Conservation (phyloP, 1,284 basidiomycete species). For the Leccinum glutinopallens region DNA sequence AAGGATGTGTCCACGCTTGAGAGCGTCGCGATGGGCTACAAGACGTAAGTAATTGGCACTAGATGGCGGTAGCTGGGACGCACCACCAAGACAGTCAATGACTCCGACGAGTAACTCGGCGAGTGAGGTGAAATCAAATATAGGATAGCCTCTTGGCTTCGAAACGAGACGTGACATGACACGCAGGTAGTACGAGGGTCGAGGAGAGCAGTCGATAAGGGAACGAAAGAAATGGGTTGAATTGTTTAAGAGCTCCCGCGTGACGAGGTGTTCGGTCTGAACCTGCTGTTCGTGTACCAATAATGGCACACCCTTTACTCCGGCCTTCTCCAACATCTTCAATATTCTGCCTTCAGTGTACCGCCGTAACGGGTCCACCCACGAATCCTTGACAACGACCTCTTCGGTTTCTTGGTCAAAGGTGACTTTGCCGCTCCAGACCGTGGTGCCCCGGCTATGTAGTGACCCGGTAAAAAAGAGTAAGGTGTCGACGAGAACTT, state of each 20-base stretch:
- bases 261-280: neutral
- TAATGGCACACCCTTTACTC: neutral
- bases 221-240: neutral
- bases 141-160: neutral
- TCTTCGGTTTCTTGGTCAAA: neutral
- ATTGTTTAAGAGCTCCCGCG: neutral
- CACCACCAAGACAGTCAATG: neutral
- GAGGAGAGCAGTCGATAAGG: neutral
- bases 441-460: neutral
- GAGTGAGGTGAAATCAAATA: neutral
- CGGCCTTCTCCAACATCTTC: neutral
- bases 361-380: neutral
- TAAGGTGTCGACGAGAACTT: neutral
- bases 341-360: neutral
- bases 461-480: neutral
- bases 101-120: neutral
- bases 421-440: neutral
- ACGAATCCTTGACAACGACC: neutral
- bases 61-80: neutral
- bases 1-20: neutral
- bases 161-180: neutral
- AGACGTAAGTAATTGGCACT: neutral
- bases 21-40: constrained; percentile 8
- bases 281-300: neutral
- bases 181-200: neutral